A percentile compares a stretch with the other conserved stretches of the same genome.
These are phyloP conservation scores for Boletus semigastroideus DNA, from an alignment of 1,284 basidiomycete species.

Conservation along the genomic window DNA sequence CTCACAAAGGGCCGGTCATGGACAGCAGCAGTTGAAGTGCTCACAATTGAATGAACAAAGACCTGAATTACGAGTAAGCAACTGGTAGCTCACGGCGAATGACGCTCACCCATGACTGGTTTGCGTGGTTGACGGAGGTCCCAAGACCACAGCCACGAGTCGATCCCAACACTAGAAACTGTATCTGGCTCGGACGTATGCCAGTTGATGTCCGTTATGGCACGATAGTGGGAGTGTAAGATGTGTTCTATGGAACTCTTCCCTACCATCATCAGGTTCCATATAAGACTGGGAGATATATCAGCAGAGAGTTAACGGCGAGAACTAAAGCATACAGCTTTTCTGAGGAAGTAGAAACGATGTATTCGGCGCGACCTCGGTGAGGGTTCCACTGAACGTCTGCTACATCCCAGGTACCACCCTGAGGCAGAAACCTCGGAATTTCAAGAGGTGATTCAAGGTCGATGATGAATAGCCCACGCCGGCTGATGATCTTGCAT, in stretches of 20 bases:
- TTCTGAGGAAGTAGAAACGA: constrained; percentile 94
- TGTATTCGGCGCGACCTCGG: constrained; percentile 78
- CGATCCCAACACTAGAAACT: constrained; percentile 76
- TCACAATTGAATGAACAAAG: constrained; percentile 75
- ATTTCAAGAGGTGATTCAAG: constrained; percentile 84
- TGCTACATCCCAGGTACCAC: constrained; percentile 95
- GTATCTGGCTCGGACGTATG: constrained; percentile 79
- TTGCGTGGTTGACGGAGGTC: constrained; percentile 69
- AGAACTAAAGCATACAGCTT: constrained; percentile 63
- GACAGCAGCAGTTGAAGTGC: constrained; percentile 8
- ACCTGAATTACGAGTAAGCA: constrained; percentile 39
- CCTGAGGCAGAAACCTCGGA: constrained; percentile 92
- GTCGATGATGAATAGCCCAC: constrained; percentile 96
- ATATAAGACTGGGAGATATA: constrained; percentile 65
- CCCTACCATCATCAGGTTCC: constrained; percentile 81
- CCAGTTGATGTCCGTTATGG: constrained; percentile 97
- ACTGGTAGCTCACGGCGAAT: background rate
- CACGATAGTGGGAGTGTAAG: constrained; percentile 84
- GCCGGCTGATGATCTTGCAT: constrained; percentile 51
- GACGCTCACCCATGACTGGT: constrained; percentile 59
- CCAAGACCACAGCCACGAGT: constrained; percentile 87
- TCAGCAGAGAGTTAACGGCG: constrained; percentile 7
- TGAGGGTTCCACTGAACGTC: constrained; percentile 98
- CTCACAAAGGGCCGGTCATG: background rate
- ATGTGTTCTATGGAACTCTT: constrained; percentile 78